Evolutionary conservation across 176 grass and related monocot species (phyloP).

Genomic region (Ampelocalamus luodianensis): DNA sequence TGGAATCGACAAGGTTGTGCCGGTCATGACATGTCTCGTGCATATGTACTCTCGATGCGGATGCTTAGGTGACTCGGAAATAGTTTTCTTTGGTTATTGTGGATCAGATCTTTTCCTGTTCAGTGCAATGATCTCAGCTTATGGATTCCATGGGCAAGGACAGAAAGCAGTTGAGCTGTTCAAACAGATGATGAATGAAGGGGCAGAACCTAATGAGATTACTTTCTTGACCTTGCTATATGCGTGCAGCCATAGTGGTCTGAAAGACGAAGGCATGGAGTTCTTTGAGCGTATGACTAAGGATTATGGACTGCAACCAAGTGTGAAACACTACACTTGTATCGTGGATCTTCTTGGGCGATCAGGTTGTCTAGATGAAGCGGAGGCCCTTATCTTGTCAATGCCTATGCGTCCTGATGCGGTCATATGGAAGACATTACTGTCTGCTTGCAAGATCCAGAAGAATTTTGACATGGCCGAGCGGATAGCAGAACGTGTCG

Average conservation of each 20-base stretch:
- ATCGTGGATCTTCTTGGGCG: conserved; percentile 75
- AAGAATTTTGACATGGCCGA: conserved; percentile 67
- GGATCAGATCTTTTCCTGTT: conserved; percentile 56
- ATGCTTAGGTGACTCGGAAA: conserved; percentile 62
- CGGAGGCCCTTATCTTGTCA: conserved; percentile 60
- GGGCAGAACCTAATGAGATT: conserved; percentile 56
- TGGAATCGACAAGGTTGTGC: conserved; percentile 49
- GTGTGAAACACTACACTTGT: conserved; percentile 71
- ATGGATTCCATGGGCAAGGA: conserved; percentile 72
- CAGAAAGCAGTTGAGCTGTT: conserved; percentile 56
- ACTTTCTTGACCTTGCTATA: conserved; percentile 78
- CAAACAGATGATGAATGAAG: conserved; percentile 51
- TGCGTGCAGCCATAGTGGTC: conserved; percentile 79
- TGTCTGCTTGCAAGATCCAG: conserved; percentile 70
- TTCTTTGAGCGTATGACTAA: conserved; percentile 66
- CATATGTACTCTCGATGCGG: conserved; percentile 74
- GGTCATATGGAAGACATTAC: conserved; percentile 76
- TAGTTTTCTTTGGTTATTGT: conserved; percentile 41
- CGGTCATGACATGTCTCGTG: conserved; percentile 61
- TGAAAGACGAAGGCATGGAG: conserved; percentile 58
- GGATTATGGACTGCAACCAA: conserved; percentile 53
- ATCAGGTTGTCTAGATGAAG: conserved; percentile 58
- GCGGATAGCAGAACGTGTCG: conserved; percentile 56
- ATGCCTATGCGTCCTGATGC: conserved; percentile 63
- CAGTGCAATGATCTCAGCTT: conserved; percentile 67